These are phyloP conservation scores for Trichocomaceae sp. DNA, from an alignment of 2,329 filamentous ascomycete genomes.

Conservation along the genomic window DNA sequence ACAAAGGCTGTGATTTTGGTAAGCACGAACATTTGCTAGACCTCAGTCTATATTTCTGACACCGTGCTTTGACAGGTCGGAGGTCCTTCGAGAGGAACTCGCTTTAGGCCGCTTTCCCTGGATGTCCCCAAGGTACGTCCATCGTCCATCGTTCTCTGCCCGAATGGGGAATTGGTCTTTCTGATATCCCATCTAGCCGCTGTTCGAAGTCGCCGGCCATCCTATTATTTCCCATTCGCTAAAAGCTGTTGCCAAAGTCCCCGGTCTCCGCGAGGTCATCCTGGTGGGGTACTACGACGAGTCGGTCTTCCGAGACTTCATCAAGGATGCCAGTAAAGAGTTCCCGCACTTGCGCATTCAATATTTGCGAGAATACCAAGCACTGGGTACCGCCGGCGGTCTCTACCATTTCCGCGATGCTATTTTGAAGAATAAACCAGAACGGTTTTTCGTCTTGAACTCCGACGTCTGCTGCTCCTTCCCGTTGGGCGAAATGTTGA, in stretches of 20 bases:
- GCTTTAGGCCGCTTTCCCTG: conserved; percentile 89
- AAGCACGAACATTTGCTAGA: conserved; percentile 24
- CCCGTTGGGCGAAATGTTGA: conserved; percentile 90
- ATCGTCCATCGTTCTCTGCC: conserved; percentile 12
- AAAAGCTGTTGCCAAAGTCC: conserved; percentile 81
- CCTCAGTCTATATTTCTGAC: neutral
- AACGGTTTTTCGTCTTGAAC: conserved; percentile 95
- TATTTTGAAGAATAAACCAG: conserved; percentile 90
- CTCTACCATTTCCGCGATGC: conserved; percentile 99
- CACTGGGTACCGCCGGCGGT: conserved; percentile 88
- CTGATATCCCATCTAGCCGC: conserved; percentile 54
- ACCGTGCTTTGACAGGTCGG: conserved; percentile 60
- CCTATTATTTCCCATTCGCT: conserved; percentile 98
- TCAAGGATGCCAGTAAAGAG: conserved; percentile 78
- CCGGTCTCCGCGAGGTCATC: conserved; percentile 90
- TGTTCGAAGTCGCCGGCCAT: conserved; percentile 97
- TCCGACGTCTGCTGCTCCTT: conserved; percentile 99
- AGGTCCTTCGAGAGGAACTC: conserved; percentile 88
- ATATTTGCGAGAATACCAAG: conserved; percentile 96
- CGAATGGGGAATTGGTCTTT: conserved; percentile 13
- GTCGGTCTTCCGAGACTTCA: conserved; percentile 93
- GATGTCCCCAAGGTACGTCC: conserved; percentile 81
- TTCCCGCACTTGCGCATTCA: conserved; percentile 86
- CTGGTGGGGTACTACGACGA: conserved; percentile 99
- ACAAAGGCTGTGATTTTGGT: conserved; percentile 96